A percentile compares a stretch with the other conserved stretches of the same genome.
phyloP scores from a whole-genome alignment of 2,329 filamentous ascomycete genomes.

The Aureobasidium sp. region DNA sequence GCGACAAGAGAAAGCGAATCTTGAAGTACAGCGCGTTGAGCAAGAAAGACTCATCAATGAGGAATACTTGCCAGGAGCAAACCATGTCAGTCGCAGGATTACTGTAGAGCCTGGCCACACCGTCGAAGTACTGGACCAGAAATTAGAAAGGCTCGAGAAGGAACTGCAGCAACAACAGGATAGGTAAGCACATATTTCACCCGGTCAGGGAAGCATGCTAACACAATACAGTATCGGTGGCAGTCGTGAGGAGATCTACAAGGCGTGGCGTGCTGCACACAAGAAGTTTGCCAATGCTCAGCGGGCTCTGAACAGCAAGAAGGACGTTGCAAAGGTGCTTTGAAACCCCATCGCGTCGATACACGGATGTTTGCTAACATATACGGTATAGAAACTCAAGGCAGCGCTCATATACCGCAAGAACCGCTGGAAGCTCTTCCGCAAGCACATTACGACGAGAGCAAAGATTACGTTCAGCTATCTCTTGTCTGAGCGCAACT shows the following conservation, averaged over 20 bases:
- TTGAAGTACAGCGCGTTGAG: conserved; percentile 23
- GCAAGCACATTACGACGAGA: conserved; percentile 74
- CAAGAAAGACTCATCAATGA: conserved; percentile 25
- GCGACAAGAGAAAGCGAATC: conserved; percentile 24
- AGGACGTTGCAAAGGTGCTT: conserved; percentile 33
- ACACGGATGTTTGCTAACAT: background rate
- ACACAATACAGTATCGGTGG: conserved; percentile 22
- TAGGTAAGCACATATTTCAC: background rate
- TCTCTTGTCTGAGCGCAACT: conserved; percentile 79
- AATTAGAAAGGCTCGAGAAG: conserved; percentile 24
- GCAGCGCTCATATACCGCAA: conserved; percentile 60
- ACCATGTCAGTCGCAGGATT: conserved; percentile 21
- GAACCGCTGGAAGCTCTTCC: conserved; percentile 71
- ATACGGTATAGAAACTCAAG: conserved; percentile 38
- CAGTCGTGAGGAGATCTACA: conserved; percentile 24
- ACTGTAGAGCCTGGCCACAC: conserved; percentile 26
- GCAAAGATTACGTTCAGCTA: conserved; percentile 82
- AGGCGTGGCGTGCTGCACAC: background rate
- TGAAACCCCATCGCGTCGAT: conserved; percentile 27
- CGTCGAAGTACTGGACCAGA: conserved; percentile 25
- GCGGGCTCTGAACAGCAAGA: conserved; percentile 19
- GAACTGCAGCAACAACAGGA: conserved; percentile 1
- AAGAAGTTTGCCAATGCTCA: conserved; percentile 18
- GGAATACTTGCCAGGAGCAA: conserved; percentile 19
- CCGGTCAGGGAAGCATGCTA: background rate